Conservation (phyloP, 179 eudicot species). For the Pouteria campechiana region DNA sequence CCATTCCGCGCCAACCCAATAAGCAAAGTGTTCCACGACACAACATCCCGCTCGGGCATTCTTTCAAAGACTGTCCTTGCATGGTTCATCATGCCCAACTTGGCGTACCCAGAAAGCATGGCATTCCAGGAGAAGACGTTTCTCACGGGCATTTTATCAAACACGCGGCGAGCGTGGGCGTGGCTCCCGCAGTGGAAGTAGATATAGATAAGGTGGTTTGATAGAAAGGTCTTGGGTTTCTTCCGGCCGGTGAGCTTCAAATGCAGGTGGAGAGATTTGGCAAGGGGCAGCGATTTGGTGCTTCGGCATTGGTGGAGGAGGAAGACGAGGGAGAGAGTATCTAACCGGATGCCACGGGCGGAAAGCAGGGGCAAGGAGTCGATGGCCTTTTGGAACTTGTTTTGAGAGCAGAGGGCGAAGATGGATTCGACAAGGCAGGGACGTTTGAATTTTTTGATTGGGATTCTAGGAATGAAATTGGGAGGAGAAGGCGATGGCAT, state of each 20-base stretch:
- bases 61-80: conserved; percentile 48
- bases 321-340: conserved; percentile 27
- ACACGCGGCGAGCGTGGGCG: conserved; percentile 46
- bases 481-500: conserved; percentile 19
- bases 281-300: conserved; percentile 35
- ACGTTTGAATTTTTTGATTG: conserved; percentile 6
- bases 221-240: conserved; percentile 36
- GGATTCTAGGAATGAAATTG: conserved; percentile 6
- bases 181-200: conserved; percentile 52
- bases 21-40: conserved; percentile 71
- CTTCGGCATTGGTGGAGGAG: conserved; percentile 39
- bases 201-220: conserved; percentile 54
- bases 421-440: conserved; percentile 33
- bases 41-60: conserved; percentile 51
- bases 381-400: conserved; percentile 43
- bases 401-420: conserved; percentile 36
- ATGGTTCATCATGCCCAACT: conserved; percentile 38
- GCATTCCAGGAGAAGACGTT: conserved; percentile 68
- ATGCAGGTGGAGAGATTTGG: conserved; percentile 66
- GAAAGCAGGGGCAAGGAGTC: conserved; percentile 19
- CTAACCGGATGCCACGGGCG: conserved; percentile 40
- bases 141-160: conserved; percentile 59
- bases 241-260: conserved; percentile 48
- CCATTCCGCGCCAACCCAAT: conserved; percentile 53
- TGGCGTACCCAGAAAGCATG: conserved; percentile 71